Base-by-base conservation (phyloP, 1,284 basidiomycete genomes). In the Ceraceosorus bombacis region DNA sequence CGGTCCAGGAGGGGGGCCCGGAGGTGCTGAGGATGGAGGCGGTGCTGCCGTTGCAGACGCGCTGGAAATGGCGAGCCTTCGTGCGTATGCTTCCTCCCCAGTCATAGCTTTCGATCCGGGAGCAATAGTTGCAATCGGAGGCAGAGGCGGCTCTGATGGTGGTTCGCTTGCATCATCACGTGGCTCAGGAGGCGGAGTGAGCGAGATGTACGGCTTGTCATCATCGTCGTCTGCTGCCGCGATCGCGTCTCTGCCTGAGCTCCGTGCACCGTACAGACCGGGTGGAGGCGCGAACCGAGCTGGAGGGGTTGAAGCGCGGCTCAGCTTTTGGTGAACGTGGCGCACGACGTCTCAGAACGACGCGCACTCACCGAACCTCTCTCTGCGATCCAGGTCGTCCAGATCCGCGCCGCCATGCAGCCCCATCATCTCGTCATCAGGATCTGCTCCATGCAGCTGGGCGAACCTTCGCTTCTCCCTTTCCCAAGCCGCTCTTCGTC, bases 71-170 rank as follows among this genome's bases (percentile, higher is more conserved):
- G 60, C 66, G 2, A 66, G 51, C 38, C 67, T 41, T 5, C 63
- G 51, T 3, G 53, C 60, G 39, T 70, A 66, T 2, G 69, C 63
- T 50, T 66, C 68, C 51, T 65, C 63, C 0, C 68, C 68, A 5
- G 65, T 60, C 58, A 41, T 9, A 0, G 59, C 38, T 15, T 49
- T 51, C 10, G 27, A 36, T 49, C 17, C 15, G 6, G 37, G 27
- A 37, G 15, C 5, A 6, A 49, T n/a, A 2, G 46, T 9, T 13
- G 36, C 56, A 51, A 46, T 17, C n/a, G 59, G 60, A 3, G 27
- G 50, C 17, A 36, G 43, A 6, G 50, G 48, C 5, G 51, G 60
- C 27, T 17, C 10, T 4, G 60, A 46, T 12, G 51, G 60, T 27
- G 27, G 27, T 27, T 27, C 27, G 27, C 27, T 3, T 3, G 27